Evolutionary conservation across 345 rosid species (phyloP), one percentile per base, ranked within the genome.

Genomic region (Alliaria petiolata): DNA sequence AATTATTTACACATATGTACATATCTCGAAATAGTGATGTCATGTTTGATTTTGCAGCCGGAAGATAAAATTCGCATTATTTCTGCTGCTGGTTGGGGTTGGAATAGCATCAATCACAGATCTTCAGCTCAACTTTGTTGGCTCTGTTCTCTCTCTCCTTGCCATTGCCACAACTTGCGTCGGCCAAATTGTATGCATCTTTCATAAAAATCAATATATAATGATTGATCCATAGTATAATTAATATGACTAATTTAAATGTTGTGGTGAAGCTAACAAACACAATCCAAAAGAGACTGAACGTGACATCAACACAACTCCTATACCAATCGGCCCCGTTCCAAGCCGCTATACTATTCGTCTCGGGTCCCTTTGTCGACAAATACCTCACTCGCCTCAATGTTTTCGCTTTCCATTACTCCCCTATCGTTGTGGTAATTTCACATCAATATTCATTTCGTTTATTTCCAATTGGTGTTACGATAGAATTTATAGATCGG

Each of bases 321-420:
- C 86, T 91, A 8, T 95, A 95, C 77, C 99, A 95, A 25, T 95
- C 99, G 2, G 99, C 99, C 3, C 99, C 99, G 40, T 95, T 91
- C 75, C 99, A 95, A 80, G 96, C 99, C 6, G 99, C 95, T n/a
- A 73, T 91, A 80, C 93, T 95, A 33, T 95, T 95, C 51, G 93
- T 95, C 36, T 89, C 96, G 0, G 99, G 99, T 54, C 99, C 99
- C 11, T 61, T 95, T 42, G 99, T 95, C 4, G 99, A 95, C 71
- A 88, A 88, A 42, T 81, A 70, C 78, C 97, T 95, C 75, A 95
- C 97, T 74, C 68, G 85, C 51, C 91, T 84, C 70, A 95, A 81
- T 38, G 99, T 95, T 25, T 95, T 95, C 80, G 91, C 97, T 11
- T 81, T 79, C 76, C 87, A 80, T 71, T 95, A 95, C 74, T 85